phyloP scores from a whole-genome alignment of 148 eudicot species.

The Silene uniflora region DNA sequence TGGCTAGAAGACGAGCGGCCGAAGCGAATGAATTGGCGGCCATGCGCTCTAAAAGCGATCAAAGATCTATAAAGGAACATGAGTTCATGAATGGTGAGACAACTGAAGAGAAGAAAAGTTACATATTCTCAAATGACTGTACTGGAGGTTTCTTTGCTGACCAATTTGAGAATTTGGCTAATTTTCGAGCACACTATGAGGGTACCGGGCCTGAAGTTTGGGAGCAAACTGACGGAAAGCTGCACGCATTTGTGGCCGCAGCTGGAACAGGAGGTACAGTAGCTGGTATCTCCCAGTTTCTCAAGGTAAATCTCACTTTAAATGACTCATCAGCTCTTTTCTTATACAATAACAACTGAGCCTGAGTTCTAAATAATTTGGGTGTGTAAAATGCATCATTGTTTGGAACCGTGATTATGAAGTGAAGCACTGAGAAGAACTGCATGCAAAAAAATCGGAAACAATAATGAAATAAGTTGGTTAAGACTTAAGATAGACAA shows the following conservation, averaged over 20 bases:
- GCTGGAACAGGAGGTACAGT: constrained; percentile 99
- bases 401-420: too few relatives aligned
- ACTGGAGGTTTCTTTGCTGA: constrained; percentile 96
- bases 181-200: constrained; percentile 81
- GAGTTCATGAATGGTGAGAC: constrained; percentile 32
- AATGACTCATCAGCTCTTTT: too few relatives aligned
- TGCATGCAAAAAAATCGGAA: neutral
- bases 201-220: constrained; percentile 97
- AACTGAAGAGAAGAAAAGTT: constrained; percentile 25
- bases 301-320: constrained; percentile 47
- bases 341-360: too few relatives aligned
- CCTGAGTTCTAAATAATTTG: too few relatives aligned
- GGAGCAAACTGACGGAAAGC: constrained; percentile 73
- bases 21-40: constrained; percentile 72
- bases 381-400: too few relatives aligned
- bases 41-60: constrained; percentile 22
- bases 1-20: constrained; percentile 85
- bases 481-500: too few relatives aligned
- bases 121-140: constrained; percentile 46
- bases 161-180: constrained; percentile 94
- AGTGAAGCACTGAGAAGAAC: too few relatives aligned
- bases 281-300: constrained; percentile 78
- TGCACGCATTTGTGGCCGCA: constrained; percentile 90
- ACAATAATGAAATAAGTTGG: too few relatives aligned
- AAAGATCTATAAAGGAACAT: constrained; percentile 22